These are phyloP conservation scores for Fomitopsis betulina DNA, from an alignment of 1,284 basidiomycete species.

Conservation along the genomic window DNA sequence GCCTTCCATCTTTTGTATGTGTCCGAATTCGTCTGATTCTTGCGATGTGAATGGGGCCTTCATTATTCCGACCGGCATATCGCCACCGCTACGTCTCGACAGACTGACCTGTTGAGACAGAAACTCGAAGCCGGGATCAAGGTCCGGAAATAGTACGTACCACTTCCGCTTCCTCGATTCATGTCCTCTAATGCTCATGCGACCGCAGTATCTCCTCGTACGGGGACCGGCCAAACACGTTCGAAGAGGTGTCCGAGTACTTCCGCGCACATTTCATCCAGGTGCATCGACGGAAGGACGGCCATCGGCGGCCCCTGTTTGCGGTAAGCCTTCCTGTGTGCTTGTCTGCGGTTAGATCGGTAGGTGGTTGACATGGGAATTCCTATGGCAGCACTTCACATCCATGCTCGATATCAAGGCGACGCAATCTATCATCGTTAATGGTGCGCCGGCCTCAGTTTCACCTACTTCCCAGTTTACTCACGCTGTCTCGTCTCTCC, in stretches of 20 bases:
- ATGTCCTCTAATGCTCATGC: no score
- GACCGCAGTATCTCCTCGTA: constrained; percentile 69
- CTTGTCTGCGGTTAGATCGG: not conserved
- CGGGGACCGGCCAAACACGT: constrained; percentile 68
- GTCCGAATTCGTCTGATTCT: not conserved
- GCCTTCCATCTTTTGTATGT: not conserved
- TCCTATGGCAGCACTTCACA: constrained; percentile 60
- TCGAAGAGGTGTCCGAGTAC: constrained; percentile 67
- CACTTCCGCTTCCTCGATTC: not conserved
- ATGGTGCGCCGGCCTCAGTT: constrained; percentile 40
- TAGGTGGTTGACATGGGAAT: not conserved
- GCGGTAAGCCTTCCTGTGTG: constrained; percentile 42
- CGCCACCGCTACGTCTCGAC: constrained; percentile 4
- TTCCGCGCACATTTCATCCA: constrained; percentile 77
- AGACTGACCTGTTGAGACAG: constrained; percentile 64
- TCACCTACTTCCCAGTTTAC: not conserved
- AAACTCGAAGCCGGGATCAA: constrained; percentile 61
- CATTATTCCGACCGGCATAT: not conserved
- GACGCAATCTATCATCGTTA: constrained; percentile 69
- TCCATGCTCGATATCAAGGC: constrained; percentile 77
- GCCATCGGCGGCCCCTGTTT: constrained; percentile 53
- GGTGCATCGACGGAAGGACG: constrained; percentile 63
- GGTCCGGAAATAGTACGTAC: constrained; percentile 66
- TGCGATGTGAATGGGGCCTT: not conserved
- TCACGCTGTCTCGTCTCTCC: not conserved